Base-by-base conservation (phyloP, 1,139 yeast species). In the Pichia sp. region DNA sequence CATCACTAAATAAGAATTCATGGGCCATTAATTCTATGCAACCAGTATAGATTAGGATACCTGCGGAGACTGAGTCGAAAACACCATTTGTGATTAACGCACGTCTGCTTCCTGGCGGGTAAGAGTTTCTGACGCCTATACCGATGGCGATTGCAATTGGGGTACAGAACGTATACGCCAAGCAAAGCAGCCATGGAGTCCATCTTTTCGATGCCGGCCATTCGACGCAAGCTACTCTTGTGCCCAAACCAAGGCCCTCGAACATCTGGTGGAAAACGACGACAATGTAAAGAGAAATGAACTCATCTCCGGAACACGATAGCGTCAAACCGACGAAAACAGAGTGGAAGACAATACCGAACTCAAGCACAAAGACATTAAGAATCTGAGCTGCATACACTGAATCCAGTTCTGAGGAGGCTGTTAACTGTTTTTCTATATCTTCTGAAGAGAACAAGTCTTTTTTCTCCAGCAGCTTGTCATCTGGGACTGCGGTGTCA, bases 171-270 rank as follows among this genome's bases (percentile, higher is more conserved):
- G 86, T 79, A 69, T 81, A 90, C 16, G 53, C 62, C 5, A 55
- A 29, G 49, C 66, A 61, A 10, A 64, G 50, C 6, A 58, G n/a
- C 65, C 67, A 65, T 14, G 68, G 68, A 3, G 65, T 62, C 48
- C 52, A 59, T 29, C 60, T 56, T 48, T 58, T 55, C 8, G 70
- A 59, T 36, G 70, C 68, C 36, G 88, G 87, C 90, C 93, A 88
- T 27, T 77, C 73, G 3, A 88, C 82, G 33, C 80, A 76, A 0
- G 96, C 90, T 55, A 91, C 77, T 68, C 97, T 80, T 10, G 96
- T 80, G 51, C 97, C 97, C 63, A 91, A 77, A 63, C 97, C 97
- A 55, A 91, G 75, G 54, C 97, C 97, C 75, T 91, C 97, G 70
- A 91, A 91, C 77, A 87, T 79, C 72, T 91, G 97, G 72, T 91